Evolutionary conservation across 176 grass and related monocot genomes (phyloP).

Genomic region (Calamus simplicifolius): DNA sequence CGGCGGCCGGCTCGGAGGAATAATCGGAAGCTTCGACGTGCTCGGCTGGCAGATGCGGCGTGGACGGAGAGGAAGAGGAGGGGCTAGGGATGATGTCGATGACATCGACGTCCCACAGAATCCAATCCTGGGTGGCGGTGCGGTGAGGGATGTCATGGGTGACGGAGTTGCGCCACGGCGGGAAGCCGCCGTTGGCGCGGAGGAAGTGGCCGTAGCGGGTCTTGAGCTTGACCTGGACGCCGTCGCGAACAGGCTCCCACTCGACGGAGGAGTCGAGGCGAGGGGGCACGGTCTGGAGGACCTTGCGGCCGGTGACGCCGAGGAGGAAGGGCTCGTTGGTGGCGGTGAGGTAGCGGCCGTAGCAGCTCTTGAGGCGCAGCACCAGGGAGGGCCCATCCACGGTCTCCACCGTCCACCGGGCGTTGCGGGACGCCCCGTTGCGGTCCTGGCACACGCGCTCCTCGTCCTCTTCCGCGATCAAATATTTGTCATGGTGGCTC

Average conservation of each 20-base stretch:
- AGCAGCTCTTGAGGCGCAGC: conserved; percentile 60
- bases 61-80: not conserved
- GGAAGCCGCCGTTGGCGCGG: conserved; percentile 55
- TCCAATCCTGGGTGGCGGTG: conserved; percentile 57
- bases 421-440: conserved; percentile 42
- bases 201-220: conserved; percentile 66
- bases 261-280: conserved; percentile 73
- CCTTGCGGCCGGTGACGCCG: conserved; percentile 46
- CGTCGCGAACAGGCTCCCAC: conserved; percentile 59
- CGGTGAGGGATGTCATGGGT: conserved; percentile 57
- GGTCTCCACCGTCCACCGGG: conserved; percentile 59
- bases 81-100: conserved; percentile 24
- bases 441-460: conserved; percentile 54
- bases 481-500: conserved; percentile 74
- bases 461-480: conserved; percentile 85
- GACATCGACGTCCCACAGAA: conserved; percentile 75
- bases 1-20: conserved; percentile 11
- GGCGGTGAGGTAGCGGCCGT: conserved; percentile 80
- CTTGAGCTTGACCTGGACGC: conserved; percentile 32
- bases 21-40: not conserved
- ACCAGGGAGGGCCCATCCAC: conserved; percentile 31
- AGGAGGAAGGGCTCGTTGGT: conserved; percentile 68
- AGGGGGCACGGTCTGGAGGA: conserved; percentile 44
- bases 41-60: not conserved
- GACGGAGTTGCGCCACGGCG: conserved; percentile 65